Base-by-base conservation (phyloP, 2,329 filamentous ascomycete species). In the Blastomyces percursus region DNA sequence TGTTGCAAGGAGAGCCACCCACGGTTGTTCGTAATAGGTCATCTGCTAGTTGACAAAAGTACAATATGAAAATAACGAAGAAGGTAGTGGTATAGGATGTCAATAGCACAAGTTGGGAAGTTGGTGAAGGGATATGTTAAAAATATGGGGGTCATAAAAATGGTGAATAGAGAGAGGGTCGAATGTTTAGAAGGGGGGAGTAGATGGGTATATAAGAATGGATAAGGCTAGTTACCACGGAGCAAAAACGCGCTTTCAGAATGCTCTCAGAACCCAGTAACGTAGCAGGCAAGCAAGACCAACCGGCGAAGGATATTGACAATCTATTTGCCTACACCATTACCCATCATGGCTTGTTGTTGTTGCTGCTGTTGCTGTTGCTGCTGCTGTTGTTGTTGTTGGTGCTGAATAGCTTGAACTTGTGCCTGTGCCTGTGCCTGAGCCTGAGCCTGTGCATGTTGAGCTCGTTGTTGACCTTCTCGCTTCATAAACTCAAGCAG, bases 301-400 rank as follows among this genome's bases (percentile, higher is more conserved):
- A 58, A 57, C 27, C 40, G 38, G 27, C 52, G 52, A 9, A 57
- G 60, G 46, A 57, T 21, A 59, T 24, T 48, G 42, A 7, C 24
- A 14, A 44, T 60, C 68, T 67, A 74, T 61, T 72, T 75, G 5
- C 72, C 73, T 70, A 74, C 73, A 32, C 72, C 73, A 63, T 74
- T 75, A 46, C 75, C 72, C 75, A 77, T 76, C 72, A 76, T 76
- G 54, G 72, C 74, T 63, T 75, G 73, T 35, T 75, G 72, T 64
- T 74, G 73, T 63, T 75, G 74, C 59, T 76, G 35, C 9, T 38
- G 32, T 9, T 35, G 35, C 2, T 38, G 27, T 30, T 30, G 74
- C 59, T 66, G 64, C 24, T 76, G 71, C 60, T 74, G 75, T 64
- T 75, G 73, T 27, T 74, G 72, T 64, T 74, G 73, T 61, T 75